Percentiles rank a stretch among this genome's conserved stretches.
Conservation (phyloP, 495 filamentous ascomycete genomes). For the Stereocaulon alpinum region DNA sequence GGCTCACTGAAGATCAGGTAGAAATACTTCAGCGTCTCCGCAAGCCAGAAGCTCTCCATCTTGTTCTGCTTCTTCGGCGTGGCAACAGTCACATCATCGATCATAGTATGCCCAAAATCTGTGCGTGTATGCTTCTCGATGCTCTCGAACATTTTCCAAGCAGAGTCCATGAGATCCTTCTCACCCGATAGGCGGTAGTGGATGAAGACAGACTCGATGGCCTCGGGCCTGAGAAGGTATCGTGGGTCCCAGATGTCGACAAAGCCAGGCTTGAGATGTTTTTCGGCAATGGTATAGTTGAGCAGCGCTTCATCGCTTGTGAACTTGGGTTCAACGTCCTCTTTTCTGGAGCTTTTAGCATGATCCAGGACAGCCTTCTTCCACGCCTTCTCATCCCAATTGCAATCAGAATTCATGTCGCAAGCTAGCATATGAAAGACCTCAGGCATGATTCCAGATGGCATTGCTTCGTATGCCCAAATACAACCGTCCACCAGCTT, state of each 20-base stretch:
- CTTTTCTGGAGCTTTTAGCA: background rate
- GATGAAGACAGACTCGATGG: slow-evolving; percentile 64
- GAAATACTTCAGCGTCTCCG: slow-evolving; percentile 90
- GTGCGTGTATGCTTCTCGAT: slow-evolving; percentile 53
- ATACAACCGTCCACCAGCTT: slow-evolving; percentile 49
- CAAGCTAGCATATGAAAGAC: slow-evolving; percentile 44
- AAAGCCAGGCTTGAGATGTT: slow-evolving; percentile 48
- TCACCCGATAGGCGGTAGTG: slow-evolving; percentile 69
- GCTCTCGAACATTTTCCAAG: slow-evolving; percentile 67
- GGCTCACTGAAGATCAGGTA: slow-evolving; percentile 76
- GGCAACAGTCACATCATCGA: slow-evolving; percentile 43
- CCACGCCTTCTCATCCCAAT: slow-evolving; percentile 48
- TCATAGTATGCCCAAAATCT: slow-evolving; percentile 46
- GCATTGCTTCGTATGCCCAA: slow-evolving; percentile 48
- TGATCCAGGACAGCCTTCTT: slow-evolving; percentile 29
- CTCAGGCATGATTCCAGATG: slow-evolving; percentile 54
- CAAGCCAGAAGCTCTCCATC: slow-evolving; percentile 52
- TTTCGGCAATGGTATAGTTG: slow-evolving; percentile 32
- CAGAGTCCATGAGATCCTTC: slow-evolving; percentile 50
- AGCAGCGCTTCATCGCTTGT: slow-evolving; percentile 23
- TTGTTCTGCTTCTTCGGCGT: slow-evolving; percentile 32
- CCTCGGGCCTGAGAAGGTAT: slow-evolving; percentile 64
- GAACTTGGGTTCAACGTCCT: background rate
- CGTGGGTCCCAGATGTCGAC: slow-evolving; percentile 44
- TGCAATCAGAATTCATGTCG: slow-evolving; percentile 33